Evolutionary conservation across 176 grass and related monocot genomes (phyloP).

Genomic region (Oryza punctata): DNA sequence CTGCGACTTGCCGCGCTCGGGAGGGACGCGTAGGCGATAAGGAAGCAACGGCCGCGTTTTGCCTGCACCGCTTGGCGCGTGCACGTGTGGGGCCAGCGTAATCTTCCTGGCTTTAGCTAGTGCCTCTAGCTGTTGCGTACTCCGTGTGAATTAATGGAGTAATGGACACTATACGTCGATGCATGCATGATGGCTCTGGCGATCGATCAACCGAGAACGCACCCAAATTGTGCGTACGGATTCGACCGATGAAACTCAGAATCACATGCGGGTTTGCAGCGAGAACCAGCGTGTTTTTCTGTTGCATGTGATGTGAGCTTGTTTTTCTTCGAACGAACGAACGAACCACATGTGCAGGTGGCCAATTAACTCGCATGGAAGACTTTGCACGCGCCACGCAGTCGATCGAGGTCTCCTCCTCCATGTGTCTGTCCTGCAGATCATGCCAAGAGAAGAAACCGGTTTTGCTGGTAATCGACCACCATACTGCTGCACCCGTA

Average conservation of each 20-base stretch:
- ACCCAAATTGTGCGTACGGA: background rate
- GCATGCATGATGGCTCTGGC: background rate
- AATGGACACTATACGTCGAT: background rate
- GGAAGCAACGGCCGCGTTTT: conserved; percentile 9
- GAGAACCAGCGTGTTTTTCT: background rate
- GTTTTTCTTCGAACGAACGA: background rate
- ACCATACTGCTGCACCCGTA: background rate
- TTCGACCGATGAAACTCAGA: background rate
- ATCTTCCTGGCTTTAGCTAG: background rate
- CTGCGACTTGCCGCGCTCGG: background rate
- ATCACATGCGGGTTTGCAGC: background rate
- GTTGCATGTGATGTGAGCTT: background rate
- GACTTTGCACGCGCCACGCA: background rate
- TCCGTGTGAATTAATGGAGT: background rate
- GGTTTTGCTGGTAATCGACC: background rate
- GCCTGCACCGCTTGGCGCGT: background rate
- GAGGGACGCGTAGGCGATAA: conserved; percentile 12
- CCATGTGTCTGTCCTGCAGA: background rate
- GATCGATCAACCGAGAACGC: background rate
- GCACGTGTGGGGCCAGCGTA: background rate
- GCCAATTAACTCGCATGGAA: background rate
- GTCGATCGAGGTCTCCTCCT: background rate
- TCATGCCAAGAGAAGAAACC: background rate
- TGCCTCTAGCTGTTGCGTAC: background rate
- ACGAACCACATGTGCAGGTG: background rate